Evolutionary conservation across 129 eudicot genomes (phyloP).

Genomic region (Chrysanthemum makinoi): DNA sequence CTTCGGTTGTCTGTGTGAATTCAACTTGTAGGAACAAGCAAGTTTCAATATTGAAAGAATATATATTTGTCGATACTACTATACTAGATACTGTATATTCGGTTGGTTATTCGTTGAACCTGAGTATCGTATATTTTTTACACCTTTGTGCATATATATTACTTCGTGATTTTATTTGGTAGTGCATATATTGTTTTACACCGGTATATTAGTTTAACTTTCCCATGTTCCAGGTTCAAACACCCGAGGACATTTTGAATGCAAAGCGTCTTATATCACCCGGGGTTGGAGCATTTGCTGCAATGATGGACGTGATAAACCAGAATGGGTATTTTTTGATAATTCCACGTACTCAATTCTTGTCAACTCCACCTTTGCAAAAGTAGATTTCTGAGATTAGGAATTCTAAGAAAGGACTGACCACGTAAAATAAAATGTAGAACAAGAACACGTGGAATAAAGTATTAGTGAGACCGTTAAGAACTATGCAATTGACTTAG

Average conservation of each 20-base stretch:
- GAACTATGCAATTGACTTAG: no score
- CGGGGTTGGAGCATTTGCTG: slow-evolving; percentile 98
- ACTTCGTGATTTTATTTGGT: not conserved
- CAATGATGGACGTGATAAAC: slow-evolving; percentile 86
- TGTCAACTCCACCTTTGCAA: slow-evolving; percentile 4
- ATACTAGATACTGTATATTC: no score
- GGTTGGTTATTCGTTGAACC: no score
- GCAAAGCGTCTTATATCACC: slow-evolving; percentile 88
- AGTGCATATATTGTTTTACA: not conserved
- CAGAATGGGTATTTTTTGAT: slow-evolving; percentile 49
- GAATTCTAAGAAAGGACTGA: no score
- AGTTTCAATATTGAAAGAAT: no score
- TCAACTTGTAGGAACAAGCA: no score
- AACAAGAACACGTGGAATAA: no score
- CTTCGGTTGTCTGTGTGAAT: no score
- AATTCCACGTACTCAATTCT: not conserved
- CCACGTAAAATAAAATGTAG: no score
- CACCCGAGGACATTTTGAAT: slow-evolving; percentile 82
- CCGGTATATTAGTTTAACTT: not conserved
- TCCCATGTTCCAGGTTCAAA: slow-evolving; percentile 55
- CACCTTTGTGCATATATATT: not conserved
- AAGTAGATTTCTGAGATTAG: not conserved
- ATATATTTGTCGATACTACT: no score
- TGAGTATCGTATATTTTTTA: no score
- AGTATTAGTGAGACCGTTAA: no score